Evolutionary conservation across 176 grass and related monocot species (phyloP), one percentile per base, ranked within the genome.

Genomic region (Ensete glaucum): DNA sequence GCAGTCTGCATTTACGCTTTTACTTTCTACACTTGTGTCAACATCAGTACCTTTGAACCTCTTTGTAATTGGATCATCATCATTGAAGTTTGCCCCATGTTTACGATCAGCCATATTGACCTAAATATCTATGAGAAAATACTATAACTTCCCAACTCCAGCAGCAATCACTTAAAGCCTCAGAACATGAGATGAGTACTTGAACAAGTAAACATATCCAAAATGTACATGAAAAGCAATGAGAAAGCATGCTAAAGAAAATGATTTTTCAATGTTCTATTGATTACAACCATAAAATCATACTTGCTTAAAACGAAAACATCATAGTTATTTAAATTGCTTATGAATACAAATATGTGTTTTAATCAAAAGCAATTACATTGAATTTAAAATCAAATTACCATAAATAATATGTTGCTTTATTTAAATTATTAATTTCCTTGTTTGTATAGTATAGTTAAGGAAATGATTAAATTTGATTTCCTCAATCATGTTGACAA

Each of bases 81-180:
- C 64, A 2, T 64, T 9, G n/a, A 43, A 51, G 62, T 50, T 62
- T 29, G 77, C 81, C 74, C 85, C 79, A 71, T 85, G 85, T 81
- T 97, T 97, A 71, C 90, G 85, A 79, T 85, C 81, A 83, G 71
- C 67, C 93, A 93, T 97, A 77, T 52, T 2, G 20, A 50, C 51
- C 17, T 16, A 50, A 50, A 69, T 69, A 65, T 65, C 22, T 11
- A 7, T 60, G n/a, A 60, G 17, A 60, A 60, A 43, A 60, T 0
- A 60, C 16, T 19, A 20, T 20, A 19, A 60, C 57, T 60, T 59
- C 3, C 27, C 16, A 59, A 19, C 2, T 59, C 19, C 57, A 60
- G 16, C 15, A 21, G 57, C 3, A 20, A 20, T 20, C 1, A 8
- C 16, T 19, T n/a, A 60, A 60, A 60, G 57, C 57, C 8, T n/a